Conservation (phyloP, 1,284 basidiomycete genomes). For the Leccinum fallax region DNA sequence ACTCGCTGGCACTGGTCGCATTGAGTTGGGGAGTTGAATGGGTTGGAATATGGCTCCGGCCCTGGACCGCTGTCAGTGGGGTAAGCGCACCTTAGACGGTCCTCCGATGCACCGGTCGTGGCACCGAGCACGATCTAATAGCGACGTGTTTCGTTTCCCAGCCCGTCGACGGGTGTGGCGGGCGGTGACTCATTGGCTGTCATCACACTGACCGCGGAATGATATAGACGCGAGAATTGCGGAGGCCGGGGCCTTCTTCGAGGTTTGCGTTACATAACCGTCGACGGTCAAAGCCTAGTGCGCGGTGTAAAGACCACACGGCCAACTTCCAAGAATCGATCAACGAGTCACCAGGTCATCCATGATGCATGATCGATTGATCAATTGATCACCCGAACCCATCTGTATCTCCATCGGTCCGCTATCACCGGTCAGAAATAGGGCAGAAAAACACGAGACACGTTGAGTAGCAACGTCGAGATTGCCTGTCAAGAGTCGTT, state of each 20-base stretch:
- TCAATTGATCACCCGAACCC: too few relatives aligned
- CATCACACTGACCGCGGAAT: background rate
- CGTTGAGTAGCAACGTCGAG: background rate
- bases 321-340: background rate
- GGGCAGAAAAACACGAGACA: too few relatives aligned
- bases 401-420: background rate
- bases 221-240: background rate
- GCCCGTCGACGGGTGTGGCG: background rate
- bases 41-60: too few relatives aligned
- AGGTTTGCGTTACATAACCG: background rate
- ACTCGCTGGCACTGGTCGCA: too few relatives aligned
- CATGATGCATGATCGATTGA: too few relatives aligned
- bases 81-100: background rate
- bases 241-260: background rate
- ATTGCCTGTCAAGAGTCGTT: background rate
- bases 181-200: background rate
- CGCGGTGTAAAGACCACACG: background rate
- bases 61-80: too few relatives aligned
- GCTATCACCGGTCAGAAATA: background rate
- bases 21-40: too few relatives aligned
- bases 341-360: background rate
- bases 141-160: background rate
- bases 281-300: background rate
- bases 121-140: background rate
- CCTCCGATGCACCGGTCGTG: background rate